Base-by-base conservation (phyloP, 805 yeast species). In the Scheffersomyces lignosus region DNA sequence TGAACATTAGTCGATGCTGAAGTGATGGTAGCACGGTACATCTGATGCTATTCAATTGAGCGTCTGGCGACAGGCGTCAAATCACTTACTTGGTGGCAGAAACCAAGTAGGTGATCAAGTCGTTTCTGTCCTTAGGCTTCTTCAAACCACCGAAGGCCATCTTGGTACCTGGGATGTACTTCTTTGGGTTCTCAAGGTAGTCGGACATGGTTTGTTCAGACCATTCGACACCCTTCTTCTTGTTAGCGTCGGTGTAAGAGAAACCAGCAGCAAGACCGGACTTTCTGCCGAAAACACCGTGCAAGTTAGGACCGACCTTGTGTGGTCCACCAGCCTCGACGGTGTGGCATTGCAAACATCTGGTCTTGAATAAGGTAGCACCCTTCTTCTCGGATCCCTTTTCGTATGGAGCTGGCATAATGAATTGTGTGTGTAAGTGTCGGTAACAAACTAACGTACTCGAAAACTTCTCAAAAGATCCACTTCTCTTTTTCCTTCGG, bases 141-240 rank as follows among this genome's bases (percentile, higher is more conserved):
- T 93, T 93, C 73, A 93, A 81, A 77, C 99, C 99, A 76, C 96
- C 99, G 61, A 91, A 93, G 51, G 99, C 98, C 99, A 93, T 93
- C 86, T 93, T 93, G 78, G 98, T 93, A 72, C 99, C 99, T 67
- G 99, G 99, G 57, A 93, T 89, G 80, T 89, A 93, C 78, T 93
- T 93, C 95, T 93, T 93, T 77, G 99, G 99, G 87, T 93, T 93
- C 75, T 86, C 95, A 72, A 93, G 81, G 84, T 93, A 93, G 70
- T 87, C 96, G 57, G 84, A 78, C 85, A 93, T 80, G 69, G 88
- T 79, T 66, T 89, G 89, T 62, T 81, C 89, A 52, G 62, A 56
- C 99, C 99, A 93, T 43, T 57, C 56, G 47, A 93, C 95, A 64
- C 89, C 95, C 75, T 89, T 89, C 77, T 83, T 84, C 81, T 87